Base-by-base conservation (phyloP, 768 basidiomycete species). In the Tylopilus plumbeoviolaceoides region DNA sequence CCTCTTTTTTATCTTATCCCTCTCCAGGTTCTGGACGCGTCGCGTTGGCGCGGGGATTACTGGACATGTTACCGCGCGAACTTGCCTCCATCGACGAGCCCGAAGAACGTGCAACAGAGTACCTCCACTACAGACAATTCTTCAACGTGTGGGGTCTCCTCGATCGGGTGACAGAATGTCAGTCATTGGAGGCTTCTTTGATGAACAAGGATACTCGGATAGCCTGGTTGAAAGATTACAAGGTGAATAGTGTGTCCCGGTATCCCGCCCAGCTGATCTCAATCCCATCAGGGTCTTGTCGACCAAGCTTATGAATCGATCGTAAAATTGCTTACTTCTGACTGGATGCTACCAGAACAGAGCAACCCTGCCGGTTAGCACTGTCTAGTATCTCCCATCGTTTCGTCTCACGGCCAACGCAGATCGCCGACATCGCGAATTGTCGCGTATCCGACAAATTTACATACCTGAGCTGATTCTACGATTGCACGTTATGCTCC, bases 401-500 rank as follows among this genome's bases (percentile, higher is more conserved):
- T 53, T 48, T 12, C 48, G 49, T 43, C 33, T 50, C 23, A 60
- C 44, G 9, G n/a, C n/a, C n/a, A 42, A 5, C 79, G 81, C 70
- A 39, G 79, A 84, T 44, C 78, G 77, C 7, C 77, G 87, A 25
- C 75, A 74, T 21, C 73, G 74, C 20, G 91, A 95, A 56, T 78
- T 95, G 43, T 71, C 80, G 12, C 82, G 87, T n/a, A 87, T 95
- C 47, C 83, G 94, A 39, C 86, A 93, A 61, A 83, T 95, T 28
- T 95, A 87, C 68, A 75, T 97, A 23, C 95, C 94, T 0, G 93
- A 97, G 65, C 77, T 98, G 20, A 82, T 98, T 59, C 77, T 98
- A 57, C 83, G 91, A 20, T 72, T 98, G 2, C 94, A 98, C 63
- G 75, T 79, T 41, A 72, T 87, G 46, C 72, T 98, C 11, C 78